A percentile compares a stretch with the other conserved stretches of the same genome.
Conservation (phyloP, 106 monocot species). For the Dendrobium nobile region DNA sequence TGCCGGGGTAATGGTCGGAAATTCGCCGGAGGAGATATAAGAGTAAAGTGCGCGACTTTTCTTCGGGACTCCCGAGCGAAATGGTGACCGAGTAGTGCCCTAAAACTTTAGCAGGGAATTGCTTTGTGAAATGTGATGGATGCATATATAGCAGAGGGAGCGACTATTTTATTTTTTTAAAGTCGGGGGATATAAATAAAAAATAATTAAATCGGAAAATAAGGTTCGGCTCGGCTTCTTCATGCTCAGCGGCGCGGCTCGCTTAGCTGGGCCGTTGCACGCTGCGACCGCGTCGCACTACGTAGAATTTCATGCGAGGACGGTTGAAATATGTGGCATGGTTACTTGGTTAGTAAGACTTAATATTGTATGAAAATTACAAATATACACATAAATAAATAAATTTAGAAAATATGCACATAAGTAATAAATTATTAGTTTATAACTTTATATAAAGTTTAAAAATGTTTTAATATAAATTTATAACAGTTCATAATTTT, state of each 20-base stretch:
- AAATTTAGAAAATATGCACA: too few relatives aligned
- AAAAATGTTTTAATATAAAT: too few relatives aligned
- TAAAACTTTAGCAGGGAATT: slow-evolving; percentile 2
- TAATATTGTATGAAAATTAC: too few relatives aligned
- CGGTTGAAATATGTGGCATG: too few relatives aligned
- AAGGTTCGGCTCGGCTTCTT: neutral
- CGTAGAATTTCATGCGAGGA: too few relatives aligned
- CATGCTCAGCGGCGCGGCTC: neutral
- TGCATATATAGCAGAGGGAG: neutral
- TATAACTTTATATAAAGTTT: too few relatives aligned
- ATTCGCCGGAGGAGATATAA: neutral
- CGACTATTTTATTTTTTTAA: neutral
- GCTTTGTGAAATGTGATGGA: neutral
- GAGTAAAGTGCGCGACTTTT: neutral
- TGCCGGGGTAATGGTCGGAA: neutral
- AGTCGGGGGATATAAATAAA: neutral
- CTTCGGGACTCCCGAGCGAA: neutral
- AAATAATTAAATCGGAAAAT: neutral
- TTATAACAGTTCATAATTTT: too few relatives aligned
- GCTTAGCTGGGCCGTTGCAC: neutral
- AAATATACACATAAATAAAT: too few relatives aligned
- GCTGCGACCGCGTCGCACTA: too few relatives aligned
- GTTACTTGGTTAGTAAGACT: too few relatives aligned
- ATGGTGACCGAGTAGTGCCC: neutral
- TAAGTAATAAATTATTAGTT: too few relatives aligned